Conservation (phyloP, 2,329 filamentous ascomycete species). For the Gyromitra esculenta region DNA sequence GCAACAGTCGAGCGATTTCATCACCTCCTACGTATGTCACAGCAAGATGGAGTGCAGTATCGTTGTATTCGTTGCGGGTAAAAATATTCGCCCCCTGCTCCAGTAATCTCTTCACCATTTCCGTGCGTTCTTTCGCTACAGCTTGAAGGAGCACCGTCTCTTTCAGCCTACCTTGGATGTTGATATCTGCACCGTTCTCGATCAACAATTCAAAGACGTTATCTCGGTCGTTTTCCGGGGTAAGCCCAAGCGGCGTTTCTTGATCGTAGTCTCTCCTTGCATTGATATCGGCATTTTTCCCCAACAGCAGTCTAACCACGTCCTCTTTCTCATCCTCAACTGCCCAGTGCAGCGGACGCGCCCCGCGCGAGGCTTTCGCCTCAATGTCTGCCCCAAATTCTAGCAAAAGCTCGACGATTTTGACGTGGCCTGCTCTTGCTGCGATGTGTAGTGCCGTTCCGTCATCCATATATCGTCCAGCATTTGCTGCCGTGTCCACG, state of each 20-base stretch:
- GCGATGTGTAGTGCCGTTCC: conserved; percentile 45
- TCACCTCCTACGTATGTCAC: conserved; percentile 28
- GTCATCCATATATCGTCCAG: conserved; percentile 38
- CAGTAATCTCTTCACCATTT: conserved; percentile 36
- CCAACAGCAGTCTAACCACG: conserved; percentile 29
- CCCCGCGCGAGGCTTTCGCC: conserved; percentile 35
- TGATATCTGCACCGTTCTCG: conserved; percentile 37
- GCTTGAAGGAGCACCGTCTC: conserved; percentile 39
- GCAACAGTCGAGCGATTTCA: conserved; percentile 35
- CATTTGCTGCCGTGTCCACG: conserved; percentile 22
- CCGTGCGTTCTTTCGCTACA: conserved; percentile 21
- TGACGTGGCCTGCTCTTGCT: conserved; percentile 28
- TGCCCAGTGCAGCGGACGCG: conserved; percentile 39
- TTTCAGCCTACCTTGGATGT: conserved; percentile 28
- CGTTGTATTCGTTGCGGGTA: conserved; percentile 37
- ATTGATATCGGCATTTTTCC: conserved; percentile 38
- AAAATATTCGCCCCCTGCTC: conserved; percentile 33
- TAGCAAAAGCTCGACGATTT: conserved; percentile 45
- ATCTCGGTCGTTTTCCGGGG: conserved; percentile 23
- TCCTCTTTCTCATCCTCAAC: conserved; percentile 25
- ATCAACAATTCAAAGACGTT: conserved; percentile 36
- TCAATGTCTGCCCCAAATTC: conserved; percentile 42
- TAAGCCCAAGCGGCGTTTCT: conserved; percentile 42
- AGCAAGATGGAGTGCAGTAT: conserved; percentile 41
- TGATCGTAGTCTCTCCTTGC: conserved; percentile 32